Percentiles rank a stretch among this genome's conserved stretches.
Evolutionary conservation across 805 yeast species (phyloP).

Genomic region (Cyberlindnera samutprakarnensis): DNA sequence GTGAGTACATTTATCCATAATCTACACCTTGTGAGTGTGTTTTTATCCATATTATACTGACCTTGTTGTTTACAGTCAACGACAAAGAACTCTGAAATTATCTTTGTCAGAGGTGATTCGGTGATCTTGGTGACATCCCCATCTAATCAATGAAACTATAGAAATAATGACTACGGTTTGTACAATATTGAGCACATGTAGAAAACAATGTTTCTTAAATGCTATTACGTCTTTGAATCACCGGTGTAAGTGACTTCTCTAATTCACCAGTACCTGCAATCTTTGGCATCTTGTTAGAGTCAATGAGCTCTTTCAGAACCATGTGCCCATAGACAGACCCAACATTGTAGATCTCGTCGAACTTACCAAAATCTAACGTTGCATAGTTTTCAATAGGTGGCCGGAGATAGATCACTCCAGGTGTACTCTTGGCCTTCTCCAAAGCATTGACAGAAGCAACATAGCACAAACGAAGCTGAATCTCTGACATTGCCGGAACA

Average conservation of each 20-base stretch:
- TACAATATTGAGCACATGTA: not conserved
- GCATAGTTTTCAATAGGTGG: constrained; percentile 94
- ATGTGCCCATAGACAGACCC: constrained; percentile 70
- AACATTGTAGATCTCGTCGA: constrained; percentile 79
- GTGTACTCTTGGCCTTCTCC: constrained; percentile 75
- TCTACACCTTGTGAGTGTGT: too few species aligned
- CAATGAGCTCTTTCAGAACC: constrained; percentile 44
- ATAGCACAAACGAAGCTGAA: constrained; percentile 86
- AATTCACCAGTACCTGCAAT: constrained; percentile 45
- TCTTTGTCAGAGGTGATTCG: constrained; percentile 96
- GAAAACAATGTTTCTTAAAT: constrained; percentile 28
- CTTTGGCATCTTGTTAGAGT: constrained; percentile 47
- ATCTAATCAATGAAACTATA: not conserved
- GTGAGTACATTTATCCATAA: not conserved
- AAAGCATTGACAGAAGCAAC: constrained; percentile 93
- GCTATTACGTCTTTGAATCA: constrained; percentile 54
- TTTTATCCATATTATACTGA: not conserved
- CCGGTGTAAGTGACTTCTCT: constrained; percentile 24
- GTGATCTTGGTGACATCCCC: constrained; percentile 61
- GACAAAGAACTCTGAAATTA: constrained; percentile 70
- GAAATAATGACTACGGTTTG: not conserved
- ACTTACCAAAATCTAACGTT: constrained; percentile 86
- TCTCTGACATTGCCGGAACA: constrained; percentile 91
- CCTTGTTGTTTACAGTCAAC: constrained; percentile 1
- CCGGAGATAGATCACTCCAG: constrained; percentile 80